Evolutionary conservation across 805 yeast species (phyloP), one percentile per base, ranked within the genome.

Genomic region (Huiozyma naganishii): DNA sequence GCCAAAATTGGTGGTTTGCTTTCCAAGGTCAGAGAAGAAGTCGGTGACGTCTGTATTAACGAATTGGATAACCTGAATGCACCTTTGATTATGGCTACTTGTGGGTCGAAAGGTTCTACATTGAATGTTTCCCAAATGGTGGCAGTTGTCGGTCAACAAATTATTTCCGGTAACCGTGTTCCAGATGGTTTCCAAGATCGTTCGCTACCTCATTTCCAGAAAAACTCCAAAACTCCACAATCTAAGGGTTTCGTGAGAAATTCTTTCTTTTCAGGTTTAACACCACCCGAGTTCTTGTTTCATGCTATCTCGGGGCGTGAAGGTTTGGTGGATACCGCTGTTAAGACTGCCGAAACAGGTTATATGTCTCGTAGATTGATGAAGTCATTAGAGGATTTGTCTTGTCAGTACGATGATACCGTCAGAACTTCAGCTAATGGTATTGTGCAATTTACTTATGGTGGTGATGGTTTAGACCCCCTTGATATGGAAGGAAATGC

Each of bases 171-270:
- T 66, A 85, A 87, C 62, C 95, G 99, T 76, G 98, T 92, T 48
- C 97, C 98, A 27, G 95, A 92, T 72, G 99, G 99, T n/a, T 92
- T 92, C 74, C 97, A 92, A 66, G 97, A 92, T 68, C 80, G 99
- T 66, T 87, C 98, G 0, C 70, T 92, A 53, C 99, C 99, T 9
- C 99, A 92, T 68, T 92, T 92, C 70, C 79, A 86, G 40, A 92
- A 94, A 66, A 84, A 84, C 65, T 89, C 97, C 52, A 89, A 90
- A 63, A 86, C 97, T 36, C 98, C 98, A 1, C 96, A 90, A 51
- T 86, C 96, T 6, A 92, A 92, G 67, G 99, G 99, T 58, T 92
- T 92, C 58, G 98, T 92, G 27, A 75, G 95, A 64, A 90, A 94
- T 63, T 90, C 97, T 11, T 92, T 92, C 71, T 92, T 73, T 60